phyloP scores from a whole-genome alignment of 768 basidiomycete species.

The Amanita pseudoporphyria region DNA sequence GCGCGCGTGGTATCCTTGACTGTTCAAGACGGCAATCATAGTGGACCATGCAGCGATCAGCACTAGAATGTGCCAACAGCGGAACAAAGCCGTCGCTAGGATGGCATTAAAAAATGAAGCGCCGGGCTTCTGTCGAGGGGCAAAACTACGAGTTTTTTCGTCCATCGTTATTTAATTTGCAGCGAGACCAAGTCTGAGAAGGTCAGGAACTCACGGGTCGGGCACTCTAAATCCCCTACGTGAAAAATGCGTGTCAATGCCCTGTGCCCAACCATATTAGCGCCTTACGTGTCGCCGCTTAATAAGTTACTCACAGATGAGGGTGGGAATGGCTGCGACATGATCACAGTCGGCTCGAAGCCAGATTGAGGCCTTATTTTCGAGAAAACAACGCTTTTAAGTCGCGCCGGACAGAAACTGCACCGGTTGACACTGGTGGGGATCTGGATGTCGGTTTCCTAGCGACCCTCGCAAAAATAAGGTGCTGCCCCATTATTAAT shows the following conservation, averaged over 20 bases:
- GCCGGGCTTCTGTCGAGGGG: constrained; percentile 26
- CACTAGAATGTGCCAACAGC: constrained; percentile 61
- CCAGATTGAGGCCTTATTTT: neutral
- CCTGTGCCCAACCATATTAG: constrained; percentile 10
- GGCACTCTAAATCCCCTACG: constrained; percentile 27
- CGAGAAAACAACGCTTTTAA: neutral
- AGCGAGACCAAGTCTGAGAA: neutral
- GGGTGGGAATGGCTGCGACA: neutral
- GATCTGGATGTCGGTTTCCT: no score
- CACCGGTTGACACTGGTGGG: no score
- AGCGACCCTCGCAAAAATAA: no score
- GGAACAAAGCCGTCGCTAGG: constrained; percentile 34
- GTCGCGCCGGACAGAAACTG: neutral
- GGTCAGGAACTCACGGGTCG: constrained; percentile 25
- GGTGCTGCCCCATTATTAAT: no score
- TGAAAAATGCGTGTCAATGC: constrained; percentile 17
- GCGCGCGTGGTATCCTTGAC: constrained; percentile 29
- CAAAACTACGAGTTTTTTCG: constrained; percentile 21
- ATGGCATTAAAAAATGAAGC: constrained; percentile 32
- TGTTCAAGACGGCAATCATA: constrained; percentile 42
- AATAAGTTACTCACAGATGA: neutral
- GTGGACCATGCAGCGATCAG: constrained; percentile 60
- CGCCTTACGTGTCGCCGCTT: neutral
- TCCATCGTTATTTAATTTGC: neutral
- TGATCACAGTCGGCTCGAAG: neutral